Percentiles rank a stretch among this genome's conserved stretches.
These are phyloP conservation scores for Blumeriella jaapii DNA, from an alignment of 2,329 filamentous ascomycete genomes.

Conservation along the genomic window DNA sequence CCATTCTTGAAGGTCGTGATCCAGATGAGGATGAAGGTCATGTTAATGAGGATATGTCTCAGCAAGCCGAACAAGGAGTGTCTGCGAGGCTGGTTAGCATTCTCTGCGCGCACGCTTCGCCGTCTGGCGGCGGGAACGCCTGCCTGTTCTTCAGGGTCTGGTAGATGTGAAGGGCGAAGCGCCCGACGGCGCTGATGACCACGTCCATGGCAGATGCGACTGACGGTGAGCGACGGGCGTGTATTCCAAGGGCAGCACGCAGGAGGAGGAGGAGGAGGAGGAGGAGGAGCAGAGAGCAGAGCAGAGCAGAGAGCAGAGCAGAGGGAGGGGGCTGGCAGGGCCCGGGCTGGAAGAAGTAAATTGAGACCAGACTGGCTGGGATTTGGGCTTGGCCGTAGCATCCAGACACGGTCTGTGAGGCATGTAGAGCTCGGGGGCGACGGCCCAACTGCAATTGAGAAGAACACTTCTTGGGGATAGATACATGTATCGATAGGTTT, in stretches of 20 bases:
- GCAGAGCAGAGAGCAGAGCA: no score
- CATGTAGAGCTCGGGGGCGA: no score
- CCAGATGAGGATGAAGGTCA: slow-evolving; percentile 23
- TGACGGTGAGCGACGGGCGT: neutral
- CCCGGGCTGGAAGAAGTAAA: no score
- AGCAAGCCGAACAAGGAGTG: slow-evolving; percentile 22
- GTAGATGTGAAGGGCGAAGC: slow-evolving; percentile 21
- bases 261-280: neutral
- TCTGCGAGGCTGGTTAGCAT: slow-evolving; percentile 11
- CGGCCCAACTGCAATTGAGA: no score
- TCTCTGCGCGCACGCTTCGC: no score
- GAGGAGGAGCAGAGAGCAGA: neutral
- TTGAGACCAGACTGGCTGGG: no score
- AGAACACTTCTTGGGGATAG: no score
- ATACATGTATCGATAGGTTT: no score
- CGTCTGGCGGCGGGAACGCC: slow-evolving; percentile 1
- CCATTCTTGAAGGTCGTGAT: slow-evolving; percentile 26
- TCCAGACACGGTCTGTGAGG: no score
- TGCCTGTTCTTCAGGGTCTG: slow-evolving; percentile 21
- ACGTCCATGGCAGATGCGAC: slow-evolving; percentile 8
- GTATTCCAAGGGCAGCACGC: neutral
- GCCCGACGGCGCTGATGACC: slow-evolving; percentile 11
- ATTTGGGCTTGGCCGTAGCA: no score
- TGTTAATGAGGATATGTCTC: slow-evolving; percentile 22
- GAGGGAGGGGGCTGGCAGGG: no score